phyloP scores from a whole-genome alignment of 208 protist genomes.

The Kentomonas sorsogonicus region DNA sequence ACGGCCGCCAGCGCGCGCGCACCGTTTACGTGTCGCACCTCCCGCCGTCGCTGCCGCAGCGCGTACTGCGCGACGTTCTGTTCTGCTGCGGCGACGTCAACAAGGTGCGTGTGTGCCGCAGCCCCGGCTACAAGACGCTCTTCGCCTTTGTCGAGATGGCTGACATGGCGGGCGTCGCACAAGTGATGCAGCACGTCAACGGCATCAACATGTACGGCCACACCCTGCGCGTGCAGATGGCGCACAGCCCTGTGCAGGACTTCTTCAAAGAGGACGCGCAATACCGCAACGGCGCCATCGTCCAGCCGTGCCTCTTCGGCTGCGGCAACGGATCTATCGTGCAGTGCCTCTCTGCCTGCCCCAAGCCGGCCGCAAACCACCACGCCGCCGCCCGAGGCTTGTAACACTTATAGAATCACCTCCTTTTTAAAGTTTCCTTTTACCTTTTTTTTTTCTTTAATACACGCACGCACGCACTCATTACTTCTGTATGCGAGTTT shows the following conservation, averaged over 20 bases:
- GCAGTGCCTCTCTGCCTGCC: too few species aligned
- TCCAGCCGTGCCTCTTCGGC: constrained; percentile 64
- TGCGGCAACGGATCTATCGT: neutral
- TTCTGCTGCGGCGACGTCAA: constrained; percentile 49
- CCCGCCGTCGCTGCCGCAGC: constrained; percentile 46
- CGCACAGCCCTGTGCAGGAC: constrained; percentile 78
- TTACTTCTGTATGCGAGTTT: neutral
- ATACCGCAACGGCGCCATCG: constrained; percentile 20
- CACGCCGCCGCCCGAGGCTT: too few species aligned
- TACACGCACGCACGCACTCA: too few species aligned
- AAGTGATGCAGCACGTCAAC: too few species aligned
- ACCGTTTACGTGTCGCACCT: constrained; percentile 79
- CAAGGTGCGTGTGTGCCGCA: constrained; percentile 72
- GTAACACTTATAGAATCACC: too few species aligned
- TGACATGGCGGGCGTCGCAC: too few species aligned
- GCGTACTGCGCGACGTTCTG: constrained; percentile 55
- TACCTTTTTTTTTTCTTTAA: constrained; percentile 1
- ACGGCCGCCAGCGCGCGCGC: constrained; percentile 17
- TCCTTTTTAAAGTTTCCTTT: constrained; percentile 1
- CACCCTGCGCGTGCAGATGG: constrained; percentile 61
- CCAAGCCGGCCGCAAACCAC: too few species aligned
- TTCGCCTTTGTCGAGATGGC: constrained; percentile 89
- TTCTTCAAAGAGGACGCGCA: constrained; percentile 57
- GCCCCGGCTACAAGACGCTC: constrained; percentile 54
- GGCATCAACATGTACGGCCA: constrained; percentile 46